phyloP scores from a whole-genome alignment of 2,329 filamentous ascomycete species.

The Cadophora sp. region DNA sequence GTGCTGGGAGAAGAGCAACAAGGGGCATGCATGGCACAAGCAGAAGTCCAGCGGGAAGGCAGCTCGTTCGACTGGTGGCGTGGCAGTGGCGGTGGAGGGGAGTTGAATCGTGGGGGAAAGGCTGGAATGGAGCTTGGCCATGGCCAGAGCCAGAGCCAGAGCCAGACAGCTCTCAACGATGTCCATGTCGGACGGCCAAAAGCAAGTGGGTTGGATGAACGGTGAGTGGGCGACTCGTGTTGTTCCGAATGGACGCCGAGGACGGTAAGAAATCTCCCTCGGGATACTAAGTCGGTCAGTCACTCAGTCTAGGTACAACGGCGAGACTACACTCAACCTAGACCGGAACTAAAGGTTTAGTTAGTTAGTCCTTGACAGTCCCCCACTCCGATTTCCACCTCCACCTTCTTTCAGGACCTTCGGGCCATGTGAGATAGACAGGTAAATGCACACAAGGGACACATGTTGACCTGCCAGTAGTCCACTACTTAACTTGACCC shows the following conservation, averaged over 20 bases:
- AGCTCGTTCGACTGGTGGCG: neutral
- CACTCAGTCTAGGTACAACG: neutral
- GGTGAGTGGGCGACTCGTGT: neutral
- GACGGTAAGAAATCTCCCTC: neutral
- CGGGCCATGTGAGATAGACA: neutral
- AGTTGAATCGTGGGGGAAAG: slow-evolving; percentile 4
- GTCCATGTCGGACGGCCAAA: neutral
- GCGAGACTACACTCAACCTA: slow-evolving; percentile 3
- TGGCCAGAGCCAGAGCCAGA: neutral
- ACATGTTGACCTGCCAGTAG: slow-evolving; percentile 7
- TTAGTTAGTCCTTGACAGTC: neutral
- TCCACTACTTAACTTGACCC: neutral
- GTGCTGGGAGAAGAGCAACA: neutral
- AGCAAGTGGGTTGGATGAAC: neutral
- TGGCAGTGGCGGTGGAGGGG: neutral
- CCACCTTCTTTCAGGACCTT: no score
- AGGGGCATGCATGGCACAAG: slow-evolving; percentile 11
- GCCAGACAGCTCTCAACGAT: slow-evolving; percentile 3
- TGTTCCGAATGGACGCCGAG: slow-evolving; percentile 2
- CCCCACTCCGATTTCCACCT: slow-evolving; percentile 5
- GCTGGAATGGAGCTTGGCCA: neutral
- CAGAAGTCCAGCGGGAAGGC: slow-evolving; percentile 5
- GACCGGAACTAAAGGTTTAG: neutral
- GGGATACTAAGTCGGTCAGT: neutral
- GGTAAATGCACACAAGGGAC: slow-evolving; percentile 5